These are phyloP conservation scores for Amorphotheca resinae DNA, from an alignment of 495 filamentous ascomycete species.

Conservation along the genomic window DNA sequence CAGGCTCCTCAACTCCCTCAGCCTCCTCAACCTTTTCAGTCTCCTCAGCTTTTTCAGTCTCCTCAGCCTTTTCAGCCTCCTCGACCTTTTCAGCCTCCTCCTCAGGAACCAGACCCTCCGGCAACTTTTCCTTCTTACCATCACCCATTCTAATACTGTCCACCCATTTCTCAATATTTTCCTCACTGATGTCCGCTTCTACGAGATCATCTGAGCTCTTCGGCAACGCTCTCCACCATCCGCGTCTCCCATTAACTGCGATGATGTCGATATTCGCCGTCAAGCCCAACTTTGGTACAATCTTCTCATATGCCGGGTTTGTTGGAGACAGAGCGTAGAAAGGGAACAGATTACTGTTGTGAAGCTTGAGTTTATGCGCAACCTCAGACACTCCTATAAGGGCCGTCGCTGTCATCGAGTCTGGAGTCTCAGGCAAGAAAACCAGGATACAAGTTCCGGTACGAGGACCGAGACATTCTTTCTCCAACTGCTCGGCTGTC, in stretches of 20 bases:
- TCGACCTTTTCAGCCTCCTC: conserved; percentile 24
- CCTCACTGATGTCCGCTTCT: conserved; percentile 40
- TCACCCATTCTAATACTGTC: conserved; percentile 82
- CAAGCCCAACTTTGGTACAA: conserved; percentile 53
- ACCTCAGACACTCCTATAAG: conserved; percentile 61
- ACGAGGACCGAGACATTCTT: conserved; percentile 61
- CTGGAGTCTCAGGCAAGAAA: conserved; percentile 46
- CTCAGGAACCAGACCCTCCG: conserved; percentile 50
- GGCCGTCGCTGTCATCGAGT: conserved; percentile 42
- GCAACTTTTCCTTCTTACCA: conserved; percentile 66
- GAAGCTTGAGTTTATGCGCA: conserved; percentile 53
- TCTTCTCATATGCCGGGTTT: conserved; percentile 41
- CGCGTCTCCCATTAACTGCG: conserved; percentile 69
- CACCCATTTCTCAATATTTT: conserved; percentile 68
- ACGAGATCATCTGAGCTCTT: conserved; percentile 5
- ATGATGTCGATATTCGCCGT: conserved; percentile 50
- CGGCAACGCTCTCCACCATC: conserved; percentile 70
- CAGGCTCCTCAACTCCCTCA: neutral
- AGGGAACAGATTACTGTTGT: conserved; percentile 61
- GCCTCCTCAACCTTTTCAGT: conserved; percentile 1
- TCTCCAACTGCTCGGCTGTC: conserved; percentile 45
- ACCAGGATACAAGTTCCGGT: conserved; percentile 79
- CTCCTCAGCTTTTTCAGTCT: conserved; percentile 25
- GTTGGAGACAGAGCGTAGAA: conserved; percentile 60
- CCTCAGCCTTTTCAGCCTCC: neutral